A percentile compares a stretch with the other conserved stretches of the same genome.
Evolutionary conservation across 768 basidiomycete genomes (phyloP).

Genomic region (Kwoniella shandongensis): DNA sequence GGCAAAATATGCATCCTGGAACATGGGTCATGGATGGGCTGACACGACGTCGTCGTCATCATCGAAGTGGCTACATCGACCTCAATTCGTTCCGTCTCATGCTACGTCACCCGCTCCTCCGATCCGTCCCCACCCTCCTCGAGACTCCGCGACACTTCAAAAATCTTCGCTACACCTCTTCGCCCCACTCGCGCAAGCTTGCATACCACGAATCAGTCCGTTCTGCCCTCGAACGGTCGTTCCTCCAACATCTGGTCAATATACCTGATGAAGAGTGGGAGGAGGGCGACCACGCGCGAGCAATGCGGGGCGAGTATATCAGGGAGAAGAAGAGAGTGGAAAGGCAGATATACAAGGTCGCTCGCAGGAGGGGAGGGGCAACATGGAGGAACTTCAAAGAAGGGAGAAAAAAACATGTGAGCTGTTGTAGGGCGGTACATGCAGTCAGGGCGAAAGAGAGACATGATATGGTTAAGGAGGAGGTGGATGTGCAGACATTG

Average conservation of each 20-base stretch:
- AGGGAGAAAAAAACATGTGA: background rate
- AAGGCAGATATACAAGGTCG: slow-evolving; percentile 10
- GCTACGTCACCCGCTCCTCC: slow-evolving; percentile 16
- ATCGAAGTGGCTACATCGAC: slow-evolving; percentile 15
- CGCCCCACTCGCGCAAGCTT: background rate
- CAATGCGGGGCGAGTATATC: slow-evolving; percentile 1
- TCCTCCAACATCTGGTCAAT: slow-evolving; percentile 4
- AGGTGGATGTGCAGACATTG: no score
- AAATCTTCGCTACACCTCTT: background rate
- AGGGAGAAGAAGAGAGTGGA: slow-evolving; percentile 13
- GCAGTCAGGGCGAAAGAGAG: background rate
- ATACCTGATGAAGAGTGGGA: slow-evolving; percentile 7
- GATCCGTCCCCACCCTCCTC: slow-evolving; percentile 11
- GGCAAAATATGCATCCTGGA: no score
- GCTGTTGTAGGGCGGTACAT: background rate
- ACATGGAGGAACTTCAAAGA: background rate
- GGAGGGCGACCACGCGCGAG: background rate
- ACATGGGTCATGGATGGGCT: no score
- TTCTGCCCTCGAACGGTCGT: background rate
- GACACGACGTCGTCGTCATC: no score
- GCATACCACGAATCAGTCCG: slow-evolving; percentile 1
- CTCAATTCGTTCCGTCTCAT: slow-evolving; percentile 11
- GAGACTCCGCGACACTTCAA: slow-evolving; percentile 19
- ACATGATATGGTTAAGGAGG: no score
- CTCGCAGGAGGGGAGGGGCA: background rate